These are phyloP conservation scores for Nymphaea colorata DNA, from an alignment of 164 flowering plant genomes.

Conservation along the genomic window DNA sequence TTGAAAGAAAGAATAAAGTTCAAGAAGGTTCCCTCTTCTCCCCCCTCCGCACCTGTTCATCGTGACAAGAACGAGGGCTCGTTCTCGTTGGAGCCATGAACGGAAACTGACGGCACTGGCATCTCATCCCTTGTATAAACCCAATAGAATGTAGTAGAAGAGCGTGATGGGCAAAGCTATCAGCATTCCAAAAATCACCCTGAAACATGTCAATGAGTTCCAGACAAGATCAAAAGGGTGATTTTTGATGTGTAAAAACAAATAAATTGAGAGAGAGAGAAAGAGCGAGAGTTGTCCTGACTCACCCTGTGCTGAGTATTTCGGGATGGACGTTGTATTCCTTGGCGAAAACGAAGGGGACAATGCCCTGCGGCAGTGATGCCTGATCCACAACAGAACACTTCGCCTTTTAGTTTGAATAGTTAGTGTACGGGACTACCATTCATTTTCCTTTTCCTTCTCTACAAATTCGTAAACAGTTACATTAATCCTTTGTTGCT, in stretches of 20 bases:
- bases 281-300: neutral
- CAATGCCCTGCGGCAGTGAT: slow-evolving; percentile 92
- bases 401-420: too few species aligned
- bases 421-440: too few species aligned
- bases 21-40: neutral
- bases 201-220: neutral
- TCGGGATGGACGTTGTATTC: slow-evolving; percentile 87
- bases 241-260: too few species aligned
- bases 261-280: neutral
- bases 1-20: too few species aligned
- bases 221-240: neutral
- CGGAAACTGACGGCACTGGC: neutral
- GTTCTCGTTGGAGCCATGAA: neutral
- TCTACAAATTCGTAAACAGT: too few species aligned
- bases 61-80: neutral
- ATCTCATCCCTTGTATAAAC: neutral
- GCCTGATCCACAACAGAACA: slow-evolving; percentile 55
- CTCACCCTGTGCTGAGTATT: slow-evolving; percentile 68
- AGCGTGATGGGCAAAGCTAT: slow-evolving; percentile 10
- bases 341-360: slow-evolving; percentile 88
- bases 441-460: too few species aligned
- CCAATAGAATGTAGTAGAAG: slow-evolving; percentile 5
- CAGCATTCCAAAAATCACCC: slow-evolving; percentile 12
- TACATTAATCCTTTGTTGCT: too few species aligned
- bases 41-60: too few species aligned